Evolutionary conservation across 306 rosid species (phyloP).

Genomic region (Purshia tridentata): DNA sequence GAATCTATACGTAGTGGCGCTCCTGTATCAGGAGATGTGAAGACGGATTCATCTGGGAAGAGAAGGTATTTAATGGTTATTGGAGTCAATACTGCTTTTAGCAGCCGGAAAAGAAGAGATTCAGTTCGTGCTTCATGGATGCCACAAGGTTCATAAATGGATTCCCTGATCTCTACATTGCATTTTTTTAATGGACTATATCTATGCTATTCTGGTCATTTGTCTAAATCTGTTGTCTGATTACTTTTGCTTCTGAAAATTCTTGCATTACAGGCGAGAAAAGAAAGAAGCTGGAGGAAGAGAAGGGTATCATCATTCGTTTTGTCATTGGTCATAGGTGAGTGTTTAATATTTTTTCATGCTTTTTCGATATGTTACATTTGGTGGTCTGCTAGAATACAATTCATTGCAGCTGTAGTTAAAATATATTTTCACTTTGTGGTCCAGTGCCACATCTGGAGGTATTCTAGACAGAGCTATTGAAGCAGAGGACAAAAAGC

Average conservation of each 20-base stretch:
- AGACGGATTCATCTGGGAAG: conserved; percentile 48
- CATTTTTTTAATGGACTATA: background rate
- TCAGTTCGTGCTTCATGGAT: conserved; percentile 96
- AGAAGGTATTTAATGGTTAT: conserved; percentile 85
- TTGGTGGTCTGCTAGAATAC: background rate
- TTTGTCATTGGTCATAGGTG: conserved; percentile 98
- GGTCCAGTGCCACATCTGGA: conserved; percentile 88
- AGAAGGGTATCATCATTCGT: conserved; percentile 89
- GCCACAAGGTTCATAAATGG: conserved; percentile 73
- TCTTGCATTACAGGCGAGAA: conserved; percentile 67
- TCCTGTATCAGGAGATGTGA: conserved; percentile 57
- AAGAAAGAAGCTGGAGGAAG: conserved; percentile 93
- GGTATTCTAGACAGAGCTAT: conserved; percentile 96
- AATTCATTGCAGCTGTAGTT: background rate
- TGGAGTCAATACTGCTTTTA: conserved; percentile 95
- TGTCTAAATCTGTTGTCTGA: conserved; percentile 27
- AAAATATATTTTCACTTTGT: conserved; percentile 8
- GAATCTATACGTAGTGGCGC: conserved; percentile 71
- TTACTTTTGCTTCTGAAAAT: conserved; percentile 37
- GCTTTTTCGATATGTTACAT: background rate
- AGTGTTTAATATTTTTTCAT: conserved; percentile 16
- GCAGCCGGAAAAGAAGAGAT: conserved; percentile 97
- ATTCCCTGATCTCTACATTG: conserved; percentile 6
- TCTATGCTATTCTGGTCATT: background rate
- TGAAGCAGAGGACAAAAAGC: conserved; percentile 94